A percentile compares a stretch with the other conserved stretches of the same genome.
These are phyloP conservation scores for Oryza longistaminata DNA, from an alignment of 176 grass and related monocot species.

Conservation along the genomic window DNA sequence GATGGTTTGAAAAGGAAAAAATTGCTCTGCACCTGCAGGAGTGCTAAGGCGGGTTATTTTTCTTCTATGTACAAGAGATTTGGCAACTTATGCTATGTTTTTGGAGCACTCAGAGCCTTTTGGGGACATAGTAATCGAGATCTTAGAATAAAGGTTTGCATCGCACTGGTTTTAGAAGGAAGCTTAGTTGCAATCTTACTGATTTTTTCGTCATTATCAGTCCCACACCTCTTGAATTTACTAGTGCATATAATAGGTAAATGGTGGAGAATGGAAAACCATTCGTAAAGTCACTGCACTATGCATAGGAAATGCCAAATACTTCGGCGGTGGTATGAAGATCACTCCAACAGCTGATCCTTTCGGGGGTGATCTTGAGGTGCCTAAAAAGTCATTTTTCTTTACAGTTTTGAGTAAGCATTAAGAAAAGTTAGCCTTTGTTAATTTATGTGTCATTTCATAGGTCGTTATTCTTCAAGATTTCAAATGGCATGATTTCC, in stretches of 20 bases:
- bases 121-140: constrained; percentile 71
- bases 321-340: constrained; percentile 93
- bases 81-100: constrained; percentile 91
- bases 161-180: constrained; percentile 9
- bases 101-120: constrained; percentile 86
- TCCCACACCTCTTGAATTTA: neutral
- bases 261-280: constrained; percentile 77
- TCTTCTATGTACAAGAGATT: constrained; percentile 90
- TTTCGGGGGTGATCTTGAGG: constrained; percentile 78
- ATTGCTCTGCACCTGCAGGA: constrained; percentile 49
- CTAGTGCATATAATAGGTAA: constrained; percentile 53
- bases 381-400: constrained; percentile 20
- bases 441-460: constrained; percentile 33
- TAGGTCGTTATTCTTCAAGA: constrained; percentile 88
- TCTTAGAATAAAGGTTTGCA: constrained; percentile 84
- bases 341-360: constrained; percentile 87
- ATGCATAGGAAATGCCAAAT: constrained; percentile 92
- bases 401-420: neutral
- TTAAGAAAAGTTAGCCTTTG: neutral
- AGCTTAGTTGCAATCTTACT: constrained; percentile 23
- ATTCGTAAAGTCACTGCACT: constrained; percentile 76
- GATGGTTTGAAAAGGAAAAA: constrained; percentile 25
- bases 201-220: constrained; percentile 17
- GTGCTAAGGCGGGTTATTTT: constrained; percentile 96
- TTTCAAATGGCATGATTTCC: constrained; percentile 91